Conservation (phyloP, 1,284 basidiomycete genomes). For the Leccinum pachyderme region DNA sequence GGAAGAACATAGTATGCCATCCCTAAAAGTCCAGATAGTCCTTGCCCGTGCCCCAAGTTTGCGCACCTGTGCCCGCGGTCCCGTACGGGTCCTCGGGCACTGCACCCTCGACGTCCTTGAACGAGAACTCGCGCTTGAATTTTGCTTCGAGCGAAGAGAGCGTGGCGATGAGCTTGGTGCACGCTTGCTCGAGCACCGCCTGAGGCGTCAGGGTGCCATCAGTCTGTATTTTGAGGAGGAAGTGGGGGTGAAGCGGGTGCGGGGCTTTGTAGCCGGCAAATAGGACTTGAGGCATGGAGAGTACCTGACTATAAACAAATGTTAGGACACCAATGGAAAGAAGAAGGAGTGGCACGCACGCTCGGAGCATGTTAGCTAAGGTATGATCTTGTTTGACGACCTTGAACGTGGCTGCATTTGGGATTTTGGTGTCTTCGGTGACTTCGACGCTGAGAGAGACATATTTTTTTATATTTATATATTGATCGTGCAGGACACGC, state of each 20-base stretch:
- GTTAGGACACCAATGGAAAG: not conserved
- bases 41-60: constrained; percentile 46
- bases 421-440: constrained; percentile 94
- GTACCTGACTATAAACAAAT: constrained; percentile 69
- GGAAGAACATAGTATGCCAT: not conserved
- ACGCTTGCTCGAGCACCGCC: constrained; percentile 82
- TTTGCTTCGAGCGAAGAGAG: constrained; percentile 66
- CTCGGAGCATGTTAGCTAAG: constrained; percentile 91
- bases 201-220: constrained; percentile 86
- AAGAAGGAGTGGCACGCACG: constrained; percentile 55
- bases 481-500: constrained; percentile 37
- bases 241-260: constrained; percentile 92
- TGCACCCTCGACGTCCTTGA: constrained; percentile 61
- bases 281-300: constrained; percentile 80
- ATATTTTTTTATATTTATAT: too few species aligned
- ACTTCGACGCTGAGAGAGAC: constrained; percentile 71
- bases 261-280: constrained; percentile 99
- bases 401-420: constrained; percentile 93
- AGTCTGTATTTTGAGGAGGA: constrained; percentile 93
- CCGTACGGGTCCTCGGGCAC: constrained; percentile 63
- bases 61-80: constrained; percentile 35
- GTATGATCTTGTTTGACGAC: constrained; percentile 98
- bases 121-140: constrained; percentile 76
- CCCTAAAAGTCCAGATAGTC: constrained; percentile 69
- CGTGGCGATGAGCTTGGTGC: constrained; percentile 78